phyloP scores from a whole-genome alignment of 306 rosid species.

The Oxytropis ochrocephala region DNA sequence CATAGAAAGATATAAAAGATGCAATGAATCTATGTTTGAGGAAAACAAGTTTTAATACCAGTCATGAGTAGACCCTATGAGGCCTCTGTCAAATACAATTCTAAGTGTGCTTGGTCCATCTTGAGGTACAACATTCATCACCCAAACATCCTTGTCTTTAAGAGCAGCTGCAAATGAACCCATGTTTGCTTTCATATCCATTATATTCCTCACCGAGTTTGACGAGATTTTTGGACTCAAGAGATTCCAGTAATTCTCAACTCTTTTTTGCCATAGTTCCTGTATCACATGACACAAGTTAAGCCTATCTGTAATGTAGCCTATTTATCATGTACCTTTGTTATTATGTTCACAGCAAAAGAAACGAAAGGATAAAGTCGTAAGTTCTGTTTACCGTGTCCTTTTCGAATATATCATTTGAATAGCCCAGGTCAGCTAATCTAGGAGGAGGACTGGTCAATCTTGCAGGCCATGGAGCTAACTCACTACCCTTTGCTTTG shows the following conservation, averaged over 20 bases:
- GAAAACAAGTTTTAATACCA: slow-evolving; percentile 42
- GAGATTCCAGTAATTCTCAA: slow-evolving; percentile 75
- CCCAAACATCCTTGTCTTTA: slow-evolving; percentile 78
- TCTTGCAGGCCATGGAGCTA: slow-evolving; percentile 92
- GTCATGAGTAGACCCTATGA: slow-evolving; percentile 65
- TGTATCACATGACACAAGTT: slow-evolving; percentile 23
- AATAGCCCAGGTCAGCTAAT: slow-evolving; percentile 79
- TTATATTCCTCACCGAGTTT: slow-evolving; percentile 65
- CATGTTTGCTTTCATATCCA: slow-evolving; percentile 95
- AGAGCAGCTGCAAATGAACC: slow-evolving; percentile 88
- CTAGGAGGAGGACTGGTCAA: slow-evolving; percentile 87
- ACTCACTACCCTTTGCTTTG: slow-evolving; percentile 68
- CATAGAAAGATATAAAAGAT: neutral
- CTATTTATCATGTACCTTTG: neutral
- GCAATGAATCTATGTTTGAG: neutral
- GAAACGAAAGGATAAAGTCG: slow-evolving; percentile 1
- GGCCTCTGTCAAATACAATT: slow-evolving; percentile 82
- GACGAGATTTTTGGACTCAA: slow-evolving; percentile 53
- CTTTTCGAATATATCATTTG: slow-evolving; percentile 69
- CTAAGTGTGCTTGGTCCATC: slow-evolving; percentile 89
- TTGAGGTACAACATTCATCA: slow-evolving; percentile 82
- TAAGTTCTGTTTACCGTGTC: slow-evolving; percentile 55
- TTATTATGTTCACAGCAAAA: no score
- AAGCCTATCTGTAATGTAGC: neutral
- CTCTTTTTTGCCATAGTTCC: slow-evolving; percentile 83